Percentiles rank a stretch among this genome's conserved stretches.
Evolutionary conservation across 306 rosid species (phyloP).

Genomic region (Clitoria ternatea): DNA sequence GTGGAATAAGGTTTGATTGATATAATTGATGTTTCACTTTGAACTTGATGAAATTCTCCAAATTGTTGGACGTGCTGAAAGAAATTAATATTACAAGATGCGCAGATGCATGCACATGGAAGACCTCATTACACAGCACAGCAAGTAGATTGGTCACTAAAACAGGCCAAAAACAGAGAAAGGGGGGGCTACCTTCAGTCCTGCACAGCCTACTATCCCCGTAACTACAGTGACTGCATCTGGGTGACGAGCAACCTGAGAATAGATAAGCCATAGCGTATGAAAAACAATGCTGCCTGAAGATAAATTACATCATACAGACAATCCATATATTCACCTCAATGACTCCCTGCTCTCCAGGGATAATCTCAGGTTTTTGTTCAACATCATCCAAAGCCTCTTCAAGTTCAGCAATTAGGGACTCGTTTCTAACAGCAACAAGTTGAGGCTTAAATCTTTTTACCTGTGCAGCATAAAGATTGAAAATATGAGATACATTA

Average conservation of each 20-base stretch:
- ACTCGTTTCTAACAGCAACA: constrained; percentile 86
- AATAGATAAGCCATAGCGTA: constrained; percentile 25
- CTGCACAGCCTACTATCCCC: constrained; percentile 99
- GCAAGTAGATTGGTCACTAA: not conserved
- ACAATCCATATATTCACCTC: constrained; percentile 54
- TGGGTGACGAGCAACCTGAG: constrained; percentile 96
- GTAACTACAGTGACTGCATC: constrained; percentile 92
- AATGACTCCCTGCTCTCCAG: constrained; percentile 94
- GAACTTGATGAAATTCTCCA: not conserved
- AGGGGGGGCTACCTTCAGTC: constrained; percentile 66
- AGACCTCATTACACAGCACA: not conserved
- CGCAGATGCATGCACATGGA: not conserved
- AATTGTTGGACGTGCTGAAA: not conserved
- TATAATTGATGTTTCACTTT: not conserved
- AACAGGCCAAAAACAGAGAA: not conserved
- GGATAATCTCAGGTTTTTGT: constrained; percentile 87
- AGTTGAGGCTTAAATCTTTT: constrained; percentile 86
- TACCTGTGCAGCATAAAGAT: constrained; percentile 49
- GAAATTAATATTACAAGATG: not conserved
- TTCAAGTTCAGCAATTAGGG: constrained; percentile 72
- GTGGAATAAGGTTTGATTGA: not conserved
- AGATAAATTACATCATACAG: not conserved
- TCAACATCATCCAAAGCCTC: constrained; percentile 85
- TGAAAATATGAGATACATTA: not conserved
- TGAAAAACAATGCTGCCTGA: constrained; percentile 3